Evolutionary conservation across 1,284 basidiomycete genomes (phyloP).

Genomic region (Ceratobasidium sp.): DNA sequence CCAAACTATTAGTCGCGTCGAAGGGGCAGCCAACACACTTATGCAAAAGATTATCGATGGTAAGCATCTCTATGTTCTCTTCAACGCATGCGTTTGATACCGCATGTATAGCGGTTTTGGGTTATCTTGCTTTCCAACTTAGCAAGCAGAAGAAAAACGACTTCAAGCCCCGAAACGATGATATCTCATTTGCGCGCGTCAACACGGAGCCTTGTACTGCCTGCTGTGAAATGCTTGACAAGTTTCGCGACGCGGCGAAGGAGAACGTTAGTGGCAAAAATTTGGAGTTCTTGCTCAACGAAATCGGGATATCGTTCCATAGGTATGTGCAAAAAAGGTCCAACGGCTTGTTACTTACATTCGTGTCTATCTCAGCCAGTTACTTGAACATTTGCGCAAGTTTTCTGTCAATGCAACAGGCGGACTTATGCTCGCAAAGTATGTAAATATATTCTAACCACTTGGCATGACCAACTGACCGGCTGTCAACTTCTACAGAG

Average conservation of each 20-base stretch:
- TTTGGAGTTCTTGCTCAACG: constrained; percentile 88
- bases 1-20: constrained; percentile 86
- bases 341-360: neutral
- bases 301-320: constrained; percentile 95
- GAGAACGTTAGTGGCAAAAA: constrained; percentile 91
- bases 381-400: constrained; percentile 95
- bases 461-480: constrained; percentile 12
- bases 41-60: constrained; percentile 88
- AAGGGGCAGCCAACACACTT: constrained; percentile 85
- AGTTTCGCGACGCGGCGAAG: constrained; percentile 77
- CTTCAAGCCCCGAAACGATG: constrained; percentile 96
- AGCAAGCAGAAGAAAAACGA: constrained; percentile 96
- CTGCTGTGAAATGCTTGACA: constrained; percentile 87
- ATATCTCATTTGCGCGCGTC: constrained; percentile 90
- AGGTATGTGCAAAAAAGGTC: constrained; percentile 59
- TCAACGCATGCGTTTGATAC: neutral
- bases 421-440: constrained; percentile 98
- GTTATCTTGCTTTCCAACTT: constrained; percentile 77
- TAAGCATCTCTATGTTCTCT: constrained; percentile 54
- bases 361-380: constrained; percentile 69
- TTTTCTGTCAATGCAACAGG: constrained; percentile 97
- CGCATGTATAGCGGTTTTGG: constrained; percentile 64
- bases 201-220: constrained; percentile 96
- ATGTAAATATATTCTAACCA: constrained; percentile 51
- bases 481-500: constrained; percentile 65